These are phyloP conservation scores for Heteromeles arbutifolia DNA, from an alignment of 306 rosid species.

Conservation along the genomic window DNA sequence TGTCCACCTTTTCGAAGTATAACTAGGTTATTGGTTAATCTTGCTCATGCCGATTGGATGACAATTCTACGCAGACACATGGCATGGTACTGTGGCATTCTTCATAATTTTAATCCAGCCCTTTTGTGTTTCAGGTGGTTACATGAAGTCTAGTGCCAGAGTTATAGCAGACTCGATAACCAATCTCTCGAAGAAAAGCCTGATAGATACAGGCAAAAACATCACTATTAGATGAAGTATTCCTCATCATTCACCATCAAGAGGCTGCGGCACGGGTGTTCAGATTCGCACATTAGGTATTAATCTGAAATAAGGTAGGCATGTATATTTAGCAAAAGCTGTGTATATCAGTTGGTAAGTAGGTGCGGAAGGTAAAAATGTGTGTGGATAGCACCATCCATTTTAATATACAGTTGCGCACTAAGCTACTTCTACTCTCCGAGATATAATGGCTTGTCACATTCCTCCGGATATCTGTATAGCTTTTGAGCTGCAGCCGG, in stretches of 20 bases:
- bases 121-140: conserved; percentile 63
- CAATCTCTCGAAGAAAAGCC: conserved; percentile 60
- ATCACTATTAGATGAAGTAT: neutral
- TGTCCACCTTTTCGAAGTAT: neutral
- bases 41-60: neutral
- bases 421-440: neutral
- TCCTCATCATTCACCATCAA: neutral
- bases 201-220: conserved; percentile 43
- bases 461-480: no score
- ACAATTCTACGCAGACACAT: neutral
- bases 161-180: conserved; percentile 80
- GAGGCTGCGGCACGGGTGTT: neutral
- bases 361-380: no score
- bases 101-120: neutral
- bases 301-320: neutral
- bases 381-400: no score
- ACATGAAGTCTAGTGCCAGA: conserved; percentile 87
- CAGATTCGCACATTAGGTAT: neutral
- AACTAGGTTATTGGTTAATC: neutral
- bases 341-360: neutral
- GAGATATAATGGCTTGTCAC: neutral
- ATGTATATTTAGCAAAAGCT: neutral
- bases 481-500: no score
- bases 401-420: neutral
- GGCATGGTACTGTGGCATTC: neutral